Percentiles rank a stretch among this genome's conserved stretches.
phyloP scores from a whole-genome alignment of 164 flowering plant species.

The Kingdonia uniflora region DNA sequence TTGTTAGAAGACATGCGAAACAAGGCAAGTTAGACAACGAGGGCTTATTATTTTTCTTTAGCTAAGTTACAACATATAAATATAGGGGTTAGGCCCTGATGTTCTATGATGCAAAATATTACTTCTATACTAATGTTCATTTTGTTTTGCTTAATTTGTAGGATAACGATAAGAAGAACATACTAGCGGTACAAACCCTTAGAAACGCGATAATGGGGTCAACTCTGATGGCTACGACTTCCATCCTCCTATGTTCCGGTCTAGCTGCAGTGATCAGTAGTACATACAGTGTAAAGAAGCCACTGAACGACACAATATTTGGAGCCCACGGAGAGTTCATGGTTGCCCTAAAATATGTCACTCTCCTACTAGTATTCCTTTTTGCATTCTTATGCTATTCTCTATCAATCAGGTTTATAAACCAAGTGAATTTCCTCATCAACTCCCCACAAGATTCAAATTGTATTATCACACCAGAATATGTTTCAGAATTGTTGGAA shows the following conservation, averaged over 20 bases:
- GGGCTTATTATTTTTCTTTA: too few species aligned
- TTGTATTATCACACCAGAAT: slow-evolving; percentile 29
- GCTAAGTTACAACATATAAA: too few species aligned
- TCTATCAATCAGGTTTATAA: slow-evolving; percentile 64
- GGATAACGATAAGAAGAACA: slow-evolving; percentile 90
- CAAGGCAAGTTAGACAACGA: too few species aligned
- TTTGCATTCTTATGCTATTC: slow-evolving; percentile 76
- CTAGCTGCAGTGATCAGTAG: slow-evolving; percentile 91
- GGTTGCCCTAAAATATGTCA: slow-evolving; percentile 68
- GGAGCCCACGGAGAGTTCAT: slow-evolving; percentile 88
- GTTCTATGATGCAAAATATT: too few species aligned
- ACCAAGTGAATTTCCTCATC: slow-evolving; percentile 78
- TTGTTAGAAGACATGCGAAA: too few species aligned
- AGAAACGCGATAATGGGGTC: slow-evolving; percentile 90
- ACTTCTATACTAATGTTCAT: neutral
- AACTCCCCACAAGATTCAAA: slow-evolving; percentile 40
- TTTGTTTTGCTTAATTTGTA: slow-evolving; percentile 14
- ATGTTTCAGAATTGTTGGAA: slow-evolving; percentile 59
- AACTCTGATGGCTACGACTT: slow-evolving; percentile 87
- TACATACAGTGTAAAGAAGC: slow-evolving; percentile 80
- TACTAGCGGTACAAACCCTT: slow-evolving; percentile 78
- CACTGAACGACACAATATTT: slow-evolving; percentile 47
- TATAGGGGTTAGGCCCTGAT: too few species aligned
- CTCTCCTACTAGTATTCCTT: slow-evolving; percentile 52
- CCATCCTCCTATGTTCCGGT: slow-evolving; percentile 68